Percentiles rank a stretch among this genome's conserved stretches.
phyloP scores from a whole-genome alignment of 352 stramenopile species.

The Pythium monospermum region DNA sequence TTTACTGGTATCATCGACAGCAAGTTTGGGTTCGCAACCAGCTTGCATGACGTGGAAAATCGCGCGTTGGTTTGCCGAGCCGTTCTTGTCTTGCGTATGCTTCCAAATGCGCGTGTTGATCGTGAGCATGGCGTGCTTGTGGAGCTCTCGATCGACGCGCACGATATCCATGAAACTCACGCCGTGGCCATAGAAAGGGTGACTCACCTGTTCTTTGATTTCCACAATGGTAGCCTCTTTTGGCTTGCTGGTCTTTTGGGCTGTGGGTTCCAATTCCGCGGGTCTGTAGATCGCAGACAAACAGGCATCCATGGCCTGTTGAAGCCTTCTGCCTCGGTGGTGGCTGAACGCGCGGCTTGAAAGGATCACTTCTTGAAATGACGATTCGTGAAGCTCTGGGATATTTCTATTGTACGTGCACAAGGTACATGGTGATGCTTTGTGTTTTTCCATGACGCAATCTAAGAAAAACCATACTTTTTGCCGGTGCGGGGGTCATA shows the following conservation, averaged over 20 bases:
- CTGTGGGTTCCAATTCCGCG: not conserved
- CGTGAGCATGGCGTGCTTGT: not conserved
- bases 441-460: not conserved
- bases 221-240: constrained; percentile 1
- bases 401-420: not conserved
- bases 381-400: not conserved
- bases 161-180: constrained; percentile 7
- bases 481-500: constrained; percentile 7
- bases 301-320: constrained; percentile 4
- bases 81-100: not conserved
- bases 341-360: constrained; percentile 9
- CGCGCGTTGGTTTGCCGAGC: not conserved
- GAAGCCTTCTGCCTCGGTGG: constrained; percentile 1
- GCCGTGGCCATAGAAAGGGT: constrained; percentile 7
- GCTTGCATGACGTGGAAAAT: not conserved
- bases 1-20: too few relatives aligned
- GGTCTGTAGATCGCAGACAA: constrained; percentile 3
- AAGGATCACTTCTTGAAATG: constrained; percentile 1
- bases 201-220: not conserved
- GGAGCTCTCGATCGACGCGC: constrained; percentile 1
- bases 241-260: not conserved
- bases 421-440: not conserved
- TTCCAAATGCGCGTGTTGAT: constrained; percentile 8
- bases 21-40: too few relatives aligned
- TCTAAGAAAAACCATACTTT: constrained; percentile 6